A percentile compares a stretch with the other conserved stretches of the same genome.
Evolutionary conservation across 805 yeast species (phyloP).

Genomic region (Metschnikowia shivogae): DNA sequence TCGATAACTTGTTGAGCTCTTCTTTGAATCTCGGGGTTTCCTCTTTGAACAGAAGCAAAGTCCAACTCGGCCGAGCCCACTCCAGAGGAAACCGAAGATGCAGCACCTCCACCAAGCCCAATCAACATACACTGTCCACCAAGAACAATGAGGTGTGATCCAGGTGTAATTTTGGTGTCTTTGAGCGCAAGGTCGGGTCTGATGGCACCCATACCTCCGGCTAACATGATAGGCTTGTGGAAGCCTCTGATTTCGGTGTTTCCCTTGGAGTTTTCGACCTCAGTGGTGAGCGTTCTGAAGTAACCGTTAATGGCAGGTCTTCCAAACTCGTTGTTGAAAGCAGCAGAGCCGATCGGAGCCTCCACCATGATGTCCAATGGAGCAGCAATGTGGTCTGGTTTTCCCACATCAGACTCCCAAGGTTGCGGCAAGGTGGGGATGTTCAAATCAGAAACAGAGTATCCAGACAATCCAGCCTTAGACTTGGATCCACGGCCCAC

Average conservation of each 20-base stretch:
- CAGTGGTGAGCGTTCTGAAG: constrained; percentile 89
- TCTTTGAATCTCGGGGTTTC: constrained; percentile 98
- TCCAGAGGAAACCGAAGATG: constrained; percentile 93
- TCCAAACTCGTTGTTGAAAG: constrained; percentile 98
- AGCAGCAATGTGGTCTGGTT: constrained; percentile 89
- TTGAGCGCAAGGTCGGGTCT: constrained; percentile 91
- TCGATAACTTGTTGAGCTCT: constrained; percentile 98
- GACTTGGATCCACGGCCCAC: constrained; percentile 98
- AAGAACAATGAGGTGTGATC: constrained; percentile 83
- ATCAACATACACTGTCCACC: constrained; percentile 98
- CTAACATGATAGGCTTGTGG: constrained; percentile 98
- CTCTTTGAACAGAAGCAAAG: constrained; percentile 98
- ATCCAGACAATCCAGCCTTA: constrained; percentile 94
- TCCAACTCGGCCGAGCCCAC: constrained; percentile 95
- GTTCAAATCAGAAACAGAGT: constrained; percentile 81
- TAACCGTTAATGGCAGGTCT: constrained; percentile 96
- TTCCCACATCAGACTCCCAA: constrained; percentile 91
- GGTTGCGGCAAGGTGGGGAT: constrained; percentile 87
- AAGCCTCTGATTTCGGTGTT: constrained; percentile 83
- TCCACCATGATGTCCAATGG: constrained; percentile 92
- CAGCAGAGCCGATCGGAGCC: constrained; percentile 97
- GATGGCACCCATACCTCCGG: constrained; percentile 98
- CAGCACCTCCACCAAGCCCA: constrained; percentile 99
- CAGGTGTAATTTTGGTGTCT: constrained; percentile 84
- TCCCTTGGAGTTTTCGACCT: constrained; percentile 58